phyloP scores from a whole-genome alignment of 1,139 yeast genomes.

The Debaryomyces psychrophilus region DNA sequence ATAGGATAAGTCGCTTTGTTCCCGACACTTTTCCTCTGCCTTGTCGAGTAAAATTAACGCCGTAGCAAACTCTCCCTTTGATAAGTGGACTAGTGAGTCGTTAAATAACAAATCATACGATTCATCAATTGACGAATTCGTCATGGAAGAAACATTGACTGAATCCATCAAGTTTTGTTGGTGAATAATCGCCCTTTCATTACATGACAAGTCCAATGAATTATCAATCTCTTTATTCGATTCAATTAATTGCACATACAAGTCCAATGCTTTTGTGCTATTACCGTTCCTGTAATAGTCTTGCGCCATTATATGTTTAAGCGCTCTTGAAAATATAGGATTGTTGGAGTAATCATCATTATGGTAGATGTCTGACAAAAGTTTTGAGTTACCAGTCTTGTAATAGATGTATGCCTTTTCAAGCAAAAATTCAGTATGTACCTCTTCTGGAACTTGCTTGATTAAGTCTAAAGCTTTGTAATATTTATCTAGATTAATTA shows the following conservation, averaged over 20 bases:
- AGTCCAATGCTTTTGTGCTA: constrained; percentile 51
- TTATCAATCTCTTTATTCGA: constrained; percentile 37
- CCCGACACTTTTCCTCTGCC: constrained; percentile 50
- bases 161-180: constrained; percentile 38
- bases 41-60: constrained; percentile 53
- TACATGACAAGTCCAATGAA: constrained; percentile 63
- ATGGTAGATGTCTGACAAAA: constrained; percentile 45
- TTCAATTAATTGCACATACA: constrained; percentile 58
- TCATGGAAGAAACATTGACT: not conserved
- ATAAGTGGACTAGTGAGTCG: constrained; percentile 59
- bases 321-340: constrained; percentile 44
- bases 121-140: constrained; percentile 12
- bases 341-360: constrained; percentile 24
- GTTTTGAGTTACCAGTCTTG: constrained; percentile 54
- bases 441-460: constrained; percentile 39
- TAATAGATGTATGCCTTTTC: constrained; percentile 75
- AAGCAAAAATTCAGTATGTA: constrained; percentile 41
- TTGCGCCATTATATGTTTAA: constrained; percentile 82
- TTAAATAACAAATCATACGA: constrained; percentile 59
- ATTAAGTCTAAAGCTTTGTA: constrained; percentile 55
- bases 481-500: constrained; percentile 74
- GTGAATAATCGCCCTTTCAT: constrained; percentile 69
- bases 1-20: constrained; percentile 36
- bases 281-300: constrained; percentile 70
- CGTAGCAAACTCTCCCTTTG: constrained; percentile 41